Conservation (phyloP, 2,329 filamentous ascomycete genomes). For the Ilyonectria sp. region DNA sequence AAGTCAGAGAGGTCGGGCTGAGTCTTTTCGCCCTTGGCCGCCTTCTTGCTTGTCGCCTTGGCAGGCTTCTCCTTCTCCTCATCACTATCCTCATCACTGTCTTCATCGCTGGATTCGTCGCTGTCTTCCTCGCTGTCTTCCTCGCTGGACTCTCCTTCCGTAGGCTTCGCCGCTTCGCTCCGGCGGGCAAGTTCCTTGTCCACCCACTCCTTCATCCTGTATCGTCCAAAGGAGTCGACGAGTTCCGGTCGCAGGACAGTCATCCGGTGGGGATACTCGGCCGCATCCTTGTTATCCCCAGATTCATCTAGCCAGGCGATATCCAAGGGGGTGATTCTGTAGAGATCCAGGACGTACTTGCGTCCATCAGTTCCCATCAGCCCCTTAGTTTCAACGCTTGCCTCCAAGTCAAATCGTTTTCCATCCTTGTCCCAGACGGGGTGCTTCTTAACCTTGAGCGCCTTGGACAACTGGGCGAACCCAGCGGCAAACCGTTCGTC, state of each 20-base stretch:
- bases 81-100: conserved; percentile 46
- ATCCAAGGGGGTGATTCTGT: conserved; percentile 93
- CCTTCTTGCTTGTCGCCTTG: conserved; percentile 37
- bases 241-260: conserved; percentile 92
- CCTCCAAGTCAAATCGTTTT: conserved; percentile 91
- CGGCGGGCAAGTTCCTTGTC: conserved; percentile 81
- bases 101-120: conserved; percentile 38
- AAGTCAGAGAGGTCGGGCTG: conserved; percentile 91
- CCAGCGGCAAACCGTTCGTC: conserved; percentile 87
- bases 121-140: conserved; percentile 54
- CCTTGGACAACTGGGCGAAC: conserved; percentile 92
- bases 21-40: conserved; percentile 55
- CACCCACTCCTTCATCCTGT: conserved; percentile 91
- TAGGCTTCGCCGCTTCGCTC: conserved; percentile 49
- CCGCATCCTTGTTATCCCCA: conserved; percentile 59
- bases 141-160: conserved; percentile 50
- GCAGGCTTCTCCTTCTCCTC: conserved; percentile 50
- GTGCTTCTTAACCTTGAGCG: conserved; percentile 93
- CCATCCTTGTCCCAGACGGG: conserved; percentile 98
- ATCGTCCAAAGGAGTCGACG: conserved; percentile 86
- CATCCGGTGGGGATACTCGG: conserved; percentile 93
- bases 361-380: conserved; percentile 96
- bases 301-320: conserved; percentile 90
- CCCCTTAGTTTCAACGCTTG: conserved; percentile 97
- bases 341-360: conserved; percentile 97